These are phyloP conservation scores for Zygosaccharomyces bisporus DNA, from an alignment of 805 yeast species.

Conservation along the genomic window DNA sequence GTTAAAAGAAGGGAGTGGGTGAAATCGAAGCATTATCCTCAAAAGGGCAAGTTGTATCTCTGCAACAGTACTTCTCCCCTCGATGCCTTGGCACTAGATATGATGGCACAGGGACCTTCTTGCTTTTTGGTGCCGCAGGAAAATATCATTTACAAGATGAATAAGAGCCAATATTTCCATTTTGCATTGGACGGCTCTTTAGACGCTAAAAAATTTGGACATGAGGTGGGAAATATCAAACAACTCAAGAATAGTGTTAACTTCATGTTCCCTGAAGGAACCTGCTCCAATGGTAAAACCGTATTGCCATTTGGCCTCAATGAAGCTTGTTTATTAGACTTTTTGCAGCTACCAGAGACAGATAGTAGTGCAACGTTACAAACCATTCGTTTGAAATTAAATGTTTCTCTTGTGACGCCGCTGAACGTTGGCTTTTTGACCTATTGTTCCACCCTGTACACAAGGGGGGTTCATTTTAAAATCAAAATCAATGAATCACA, in stretches of 20 bases:
- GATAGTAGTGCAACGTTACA: constrained; percentile 16
- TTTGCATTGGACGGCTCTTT: constrained; percentile 28
- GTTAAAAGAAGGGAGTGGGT: constrained; percentile 38
- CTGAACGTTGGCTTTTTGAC: constrained; percentile 16
- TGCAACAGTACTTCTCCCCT: constrained; percentile 48
- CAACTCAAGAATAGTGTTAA: constrained; percentile 42
- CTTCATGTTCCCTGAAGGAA: constrained; percentile 72
- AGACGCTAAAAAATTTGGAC: constrained; percentile 15
- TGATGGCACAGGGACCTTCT: constrained; percentile 26
- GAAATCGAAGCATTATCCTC: constrained; percentile 34
- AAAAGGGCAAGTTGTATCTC: constrained; percentile 41
- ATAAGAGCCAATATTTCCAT: constrained; percentile 16
- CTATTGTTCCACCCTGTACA: constrained; percentile 22
- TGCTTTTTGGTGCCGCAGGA: constrained; percentile 24
- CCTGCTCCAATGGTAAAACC: constrained; percentile 79
- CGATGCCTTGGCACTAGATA: constrained; percentile 41
- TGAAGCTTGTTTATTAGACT: constrained; percentile 20
- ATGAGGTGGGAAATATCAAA: constrained; percentile 14
- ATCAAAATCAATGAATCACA: constrained; percentile 28
- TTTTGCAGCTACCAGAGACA: constrained; percentile 15
- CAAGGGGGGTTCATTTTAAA: constrained; percentile 21
- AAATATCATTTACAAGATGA: constrained; percentile 15
- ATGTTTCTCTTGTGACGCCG: constrained; percentile 36
- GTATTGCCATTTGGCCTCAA: constrained; percentile 52
- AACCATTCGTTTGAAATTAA: constrained; percentile 30